Evolutionary conservation across 768 basidiomycete genomes (phyloP).

Genomic region (Tulasnella sp.): DNA sequence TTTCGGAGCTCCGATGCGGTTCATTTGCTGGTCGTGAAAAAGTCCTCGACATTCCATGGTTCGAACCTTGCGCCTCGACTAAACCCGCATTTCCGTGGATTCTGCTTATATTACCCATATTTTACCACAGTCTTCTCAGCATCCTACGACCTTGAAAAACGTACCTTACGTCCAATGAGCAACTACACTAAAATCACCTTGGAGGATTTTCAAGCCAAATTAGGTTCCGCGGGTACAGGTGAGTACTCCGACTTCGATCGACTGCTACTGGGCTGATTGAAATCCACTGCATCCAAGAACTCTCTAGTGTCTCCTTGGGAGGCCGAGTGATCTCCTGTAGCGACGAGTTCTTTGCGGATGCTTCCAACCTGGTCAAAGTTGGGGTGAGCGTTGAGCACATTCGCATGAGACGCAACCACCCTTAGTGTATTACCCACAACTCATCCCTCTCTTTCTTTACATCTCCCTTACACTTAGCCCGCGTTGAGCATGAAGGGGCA

Average conservation of each 20-base stretch:
- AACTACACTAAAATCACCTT: background rate
- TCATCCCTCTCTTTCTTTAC: background rate
- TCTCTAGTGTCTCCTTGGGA: constrained; percentile 79
- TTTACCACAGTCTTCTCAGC: no score
- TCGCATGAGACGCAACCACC: background rate
- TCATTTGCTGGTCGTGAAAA: no score
- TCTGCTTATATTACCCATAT: no score
- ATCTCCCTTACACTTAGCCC: constrained; percentile 40
- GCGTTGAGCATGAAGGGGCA: constrained; percentile 87
- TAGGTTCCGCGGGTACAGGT: constrained; percentile 10
- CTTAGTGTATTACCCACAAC: background rate
- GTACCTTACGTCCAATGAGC: background rate
- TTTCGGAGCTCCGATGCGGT: no score
- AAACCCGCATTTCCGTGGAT: no score
- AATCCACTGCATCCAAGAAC: constrained; percentile 40
- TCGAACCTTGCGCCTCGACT: no score
- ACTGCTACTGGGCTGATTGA: background rate
- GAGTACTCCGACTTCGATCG: background rate
- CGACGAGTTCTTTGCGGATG: constrained; percentile 94
- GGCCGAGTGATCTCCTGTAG: constrained; percentile 65
- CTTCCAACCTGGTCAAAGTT: constrained; percentile 68
- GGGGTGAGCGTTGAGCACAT: constrained; percentile 44
- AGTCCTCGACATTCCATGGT: no score
- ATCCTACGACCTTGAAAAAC: no score
- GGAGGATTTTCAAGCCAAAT: constrained; percentile 1